Conservation (phyloP, 176 grass and related monocot genomes). For the Aegilops bicornis region DNA sequence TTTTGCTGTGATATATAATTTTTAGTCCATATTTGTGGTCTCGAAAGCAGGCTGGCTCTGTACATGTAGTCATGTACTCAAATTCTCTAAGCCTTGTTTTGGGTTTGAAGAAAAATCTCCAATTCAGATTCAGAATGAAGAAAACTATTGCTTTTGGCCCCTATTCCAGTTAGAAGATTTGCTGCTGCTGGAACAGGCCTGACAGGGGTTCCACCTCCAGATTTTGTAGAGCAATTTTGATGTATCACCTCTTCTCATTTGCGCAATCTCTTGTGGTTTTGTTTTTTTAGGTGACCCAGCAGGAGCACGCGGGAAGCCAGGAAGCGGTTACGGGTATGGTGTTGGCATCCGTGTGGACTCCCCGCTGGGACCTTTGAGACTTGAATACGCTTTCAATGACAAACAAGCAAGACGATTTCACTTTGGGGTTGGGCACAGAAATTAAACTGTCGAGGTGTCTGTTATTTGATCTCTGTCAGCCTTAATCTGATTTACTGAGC, state of each 20-base stretch:
- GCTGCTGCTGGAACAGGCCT: slow-evolving; percentile 2
- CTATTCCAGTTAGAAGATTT: neutral
- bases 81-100: neutral
- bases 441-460: slow-evolving; percentile 36
- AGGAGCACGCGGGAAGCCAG: slow-evolving; percentile 82
- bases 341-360: slow-evolving; percentile 84
- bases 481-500: neutral
- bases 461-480: neutral
- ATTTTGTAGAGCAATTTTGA: neutral
- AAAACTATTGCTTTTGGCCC: neutral
- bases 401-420: slow-evolving; percentile 71
- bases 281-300: slow-evolving; percentile 73
- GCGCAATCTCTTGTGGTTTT: slow-evolving; percentile 15
- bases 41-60: neutral
- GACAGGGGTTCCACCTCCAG: neutral
- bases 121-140: neutral
- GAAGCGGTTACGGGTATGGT: slow-evolving; percentile 82
- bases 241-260: slow-evolving; percentile 16
- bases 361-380: slow-evolving; percentile 71
- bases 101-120: neutral
- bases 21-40: neutral
- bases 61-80: neutral
- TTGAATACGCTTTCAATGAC: slow-evolving; percentile 93
- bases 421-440: slow-evolving; percentile 89
- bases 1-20: neutral